Percentiles rank a stretch among this genome's conserved stretches.
phyloP scores from a whole-genome alignment of 257 asterid species.

The Penstemon eatonii region DNA sequence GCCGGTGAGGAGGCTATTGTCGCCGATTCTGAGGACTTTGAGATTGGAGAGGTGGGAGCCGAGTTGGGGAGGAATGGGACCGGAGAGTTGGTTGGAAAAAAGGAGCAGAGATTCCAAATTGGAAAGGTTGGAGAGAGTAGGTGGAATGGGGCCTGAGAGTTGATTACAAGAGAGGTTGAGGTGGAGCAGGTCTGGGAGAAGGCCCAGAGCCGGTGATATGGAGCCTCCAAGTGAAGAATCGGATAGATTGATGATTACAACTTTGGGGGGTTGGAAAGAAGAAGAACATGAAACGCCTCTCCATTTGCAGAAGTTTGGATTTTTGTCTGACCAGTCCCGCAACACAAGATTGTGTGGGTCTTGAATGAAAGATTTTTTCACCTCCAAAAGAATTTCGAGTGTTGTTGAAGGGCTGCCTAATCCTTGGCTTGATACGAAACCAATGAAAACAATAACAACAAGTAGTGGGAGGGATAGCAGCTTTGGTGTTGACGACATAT shows the following conservation, averaged over 20 bases:
- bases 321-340: conserved; percentile 55
- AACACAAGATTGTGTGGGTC: conserved; percentile 51
- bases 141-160: conserved; percentile 87
- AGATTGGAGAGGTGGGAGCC: conserved; percentile 45
- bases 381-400: conserved; percentile 48
- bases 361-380: conserved; percentile 44
- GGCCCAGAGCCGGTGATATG: conserved; percentile 64
- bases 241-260: conserved; percentile 53
- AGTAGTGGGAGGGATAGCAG: not conserved
- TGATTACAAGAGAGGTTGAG: conserved; percentile 69
- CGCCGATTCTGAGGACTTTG: conserved; percentile 65
- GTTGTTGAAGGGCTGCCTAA: conserved; percentile 26
- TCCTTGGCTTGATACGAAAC: conserved; percentile 26
- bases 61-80: conserved; percentile 68
- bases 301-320: conserved; percentile 61
- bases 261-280: not conserved
- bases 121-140: conserved; percentile 71
- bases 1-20: conserved; percentile 63
- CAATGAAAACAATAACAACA: conserved; percentile 14
- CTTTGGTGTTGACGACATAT: conserved; percentile 20
- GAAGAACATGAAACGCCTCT: conserved; percentile 56
- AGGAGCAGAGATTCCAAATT: conserved; percentile 64
- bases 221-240: conserved; percentile 57
- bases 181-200: conserved; percentile 69
- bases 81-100: conserved; percentile 77